A percentile compares a stretch with the other conserved stretches of the same genome.
These are phyloP conservation scores for Cajanus cajan DNA, from an alignment of 306 rosid genomes.

Conservation along the genomic window DNA sequence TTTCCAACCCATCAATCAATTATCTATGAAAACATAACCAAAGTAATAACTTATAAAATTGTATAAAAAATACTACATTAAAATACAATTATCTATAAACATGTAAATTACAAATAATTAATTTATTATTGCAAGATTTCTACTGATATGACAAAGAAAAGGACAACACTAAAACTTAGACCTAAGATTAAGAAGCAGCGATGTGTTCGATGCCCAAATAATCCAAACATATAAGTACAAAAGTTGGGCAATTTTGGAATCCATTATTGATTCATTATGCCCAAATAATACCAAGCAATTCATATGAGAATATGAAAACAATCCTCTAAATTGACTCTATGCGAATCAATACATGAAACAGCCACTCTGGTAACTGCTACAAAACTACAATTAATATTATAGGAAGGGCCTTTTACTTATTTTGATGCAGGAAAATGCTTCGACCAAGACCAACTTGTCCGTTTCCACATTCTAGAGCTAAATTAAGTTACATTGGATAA, in stretches of 20 bases:
- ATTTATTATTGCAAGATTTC: neutral
- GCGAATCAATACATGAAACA: neutral
- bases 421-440: neutral
- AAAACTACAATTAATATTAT: slow-evolving; percentile 13
- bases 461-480: slow-evolving; percentile 11
- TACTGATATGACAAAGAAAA: neutral
- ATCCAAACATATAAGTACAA: slow-evolving; percentile 18
- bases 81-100: neutral
- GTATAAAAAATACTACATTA: neutral
- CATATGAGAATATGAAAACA: neutral
- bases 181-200: slow-evolving; percentile 9
- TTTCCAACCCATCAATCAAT: neutral
- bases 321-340: slow-evolving; percentile 2
- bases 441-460: slow-evolving; percentile 20
- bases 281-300: neutral
- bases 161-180: slow-evolving; percentile 4
- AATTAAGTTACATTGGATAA: slow-evolving; percentile 5
- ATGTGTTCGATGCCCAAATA: slow-evolving; percentile 16
- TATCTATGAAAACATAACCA: too few species aligned
- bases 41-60: neutral
- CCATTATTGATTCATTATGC: neutral
- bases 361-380: neutral
- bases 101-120: neutral
- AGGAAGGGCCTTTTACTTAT: neutral
- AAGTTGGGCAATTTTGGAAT: neutral